phyloP scores from a whole-genome alignment of 2,329 filamentous ascomycete species.

The Penicillium brasilianum region DNA sequence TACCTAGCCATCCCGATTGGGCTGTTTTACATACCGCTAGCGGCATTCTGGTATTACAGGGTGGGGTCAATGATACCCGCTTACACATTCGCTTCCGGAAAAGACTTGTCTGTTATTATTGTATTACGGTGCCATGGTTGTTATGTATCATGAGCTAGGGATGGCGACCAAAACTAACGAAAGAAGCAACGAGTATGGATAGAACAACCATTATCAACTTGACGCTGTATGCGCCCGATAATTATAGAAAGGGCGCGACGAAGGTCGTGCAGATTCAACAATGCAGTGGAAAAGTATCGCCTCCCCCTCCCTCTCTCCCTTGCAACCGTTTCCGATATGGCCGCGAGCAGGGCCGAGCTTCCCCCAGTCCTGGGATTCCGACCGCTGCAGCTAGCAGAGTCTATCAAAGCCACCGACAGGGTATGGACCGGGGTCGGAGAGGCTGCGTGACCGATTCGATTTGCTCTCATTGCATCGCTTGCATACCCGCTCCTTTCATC shows the following conservation, averaged over 20 bases:
- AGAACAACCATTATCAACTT: neutral
- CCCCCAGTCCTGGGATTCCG: constrained; percentile 8
- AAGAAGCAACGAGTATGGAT: constrained; percentile 5
- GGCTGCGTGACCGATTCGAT: constrained; percentile 18
- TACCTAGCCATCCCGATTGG: constrained; percentile 1
- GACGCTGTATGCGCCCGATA: neutral
- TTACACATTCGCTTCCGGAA: neutral
- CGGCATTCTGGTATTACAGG: constrained; percentile 17
- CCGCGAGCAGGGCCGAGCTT: neutral
- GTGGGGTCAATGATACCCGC: constrained; percentile 9
- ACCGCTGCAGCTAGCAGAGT: constrained; percentile 24
- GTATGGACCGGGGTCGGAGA: constrained; percentile 11
- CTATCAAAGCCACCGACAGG: constrained; percentile 24
- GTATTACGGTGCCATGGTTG: neutral
- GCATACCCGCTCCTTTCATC: constrained; percentile 8
- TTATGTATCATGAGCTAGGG: neutral
- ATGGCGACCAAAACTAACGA: neutral
- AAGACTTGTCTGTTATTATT: neutral
- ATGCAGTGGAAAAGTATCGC: neutral
- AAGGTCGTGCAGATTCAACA: neutral
- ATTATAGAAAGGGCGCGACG: neutral
- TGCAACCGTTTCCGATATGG: constrained; percentile 14
- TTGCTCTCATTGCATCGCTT: constrained; percentile 10
- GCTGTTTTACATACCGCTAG: constrained; percentile 14
- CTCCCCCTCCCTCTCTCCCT: neutral